phyloP scores from a whole-genome alignment of 2,329 filamentous ascomycete species.

The Diaporthe capsici region DNA sequence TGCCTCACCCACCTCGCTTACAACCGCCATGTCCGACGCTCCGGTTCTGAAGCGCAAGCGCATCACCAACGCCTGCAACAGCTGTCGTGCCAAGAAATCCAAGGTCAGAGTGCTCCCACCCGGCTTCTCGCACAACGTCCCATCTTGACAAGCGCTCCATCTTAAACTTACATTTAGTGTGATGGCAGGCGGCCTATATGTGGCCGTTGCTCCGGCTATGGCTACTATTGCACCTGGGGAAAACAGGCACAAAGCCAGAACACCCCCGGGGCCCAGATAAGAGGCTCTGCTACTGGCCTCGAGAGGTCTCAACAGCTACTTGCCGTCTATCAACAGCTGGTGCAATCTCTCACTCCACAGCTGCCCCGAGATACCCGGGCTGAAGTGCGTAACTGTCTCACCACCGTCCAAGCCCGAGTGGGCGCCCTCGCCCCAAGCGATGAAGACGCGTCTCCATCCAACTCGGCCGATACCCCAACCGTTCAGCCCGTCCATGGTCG shows the following conservation, averaged over 20 bases:
- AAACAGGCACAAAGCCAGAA: not conserved
- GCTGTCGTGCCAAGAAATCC: slow-evolving; percentile 20
- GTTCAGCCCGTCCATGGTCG: slow-evolving; percentile 38
- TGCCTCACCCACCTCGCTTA: not conserved
- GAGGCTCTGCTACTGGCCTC: not conserved
- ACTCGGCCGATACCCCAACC: not conserved
- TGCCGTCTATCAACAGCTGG: not conserved
- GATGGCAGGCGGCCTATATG: slow-evolving; percentile 46
- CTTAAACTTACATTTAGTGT: slow-evolving; percentile 10
- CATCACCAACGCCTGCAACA: not conserved
- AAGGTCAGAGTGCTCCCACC: not conserved
- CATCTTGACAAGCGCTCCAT: not conserved
- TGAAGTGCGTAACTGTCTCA: slow-evolving; percentile 16
- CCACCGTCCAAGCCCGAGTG: slow-evolving; percentile 10
- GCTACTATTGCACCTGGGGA: slow-evolving; percentile 42
- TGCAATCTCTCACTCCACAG: slow-evolving; percentile 9
- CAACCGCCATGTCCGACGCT: not conserved
- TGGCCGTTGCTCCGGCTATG: slow-evolving; percentile 46
- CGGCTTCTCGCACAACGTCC: too few relatives aligned
- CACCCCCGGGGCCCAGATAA: not conserved
- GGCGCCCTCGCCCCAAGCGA: not conserved
- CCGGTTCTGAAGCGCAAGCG: slow-evolving; percentile 14
- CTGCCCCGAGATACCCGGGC: slow-evolving; percentile 4
- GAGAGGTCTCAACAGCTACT: slow-evolving; percentile 3
- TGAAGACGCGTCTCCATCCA: not conserved